These are phyloP conservation scores for Rhodosporidiobolus odoratus DNA, from an alignment of 768 basidiomycete genomes.

Conservation along the genomic window DNA sequence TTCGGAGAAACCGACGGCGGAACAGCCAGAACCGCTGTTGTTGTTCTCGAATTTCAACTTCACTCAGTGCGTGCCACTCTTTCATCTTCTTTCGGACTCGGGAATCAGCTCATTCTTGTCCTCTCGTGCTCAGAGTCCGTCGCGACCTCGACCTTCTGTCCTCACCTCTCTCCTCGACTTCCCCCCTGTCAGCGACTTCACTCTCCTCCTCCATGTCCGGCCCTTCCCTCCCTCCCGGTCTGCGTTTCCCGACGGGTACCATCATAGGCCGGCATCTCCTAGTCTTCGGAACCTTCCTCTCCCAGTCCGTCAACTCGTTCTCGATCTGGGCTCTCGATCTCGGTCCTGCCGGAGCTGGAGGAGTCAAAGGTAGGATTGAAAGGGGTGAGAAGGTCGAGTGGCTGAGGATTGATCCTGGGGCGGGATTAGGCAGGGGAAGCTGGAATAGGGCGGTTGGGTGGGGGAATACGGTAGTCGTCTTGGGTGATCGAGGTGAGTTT, in stretches of 20 bases:
- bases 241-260: slow-evolving; percentile 92
- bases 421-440: slow-evolving; percentile 75
- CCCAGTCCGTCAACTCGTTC: slow-evolving; percentile 87
- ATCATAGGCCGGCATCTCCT: slow-evolving; percentile 85
- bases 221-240: slow-evolving; percentile 75
- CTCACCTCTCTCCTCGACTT: slow-evolving; percentile 53
- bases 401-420: slow-evolving; percentile 82
- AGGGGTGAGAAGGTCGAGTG: slow-evolving; percentile 61
- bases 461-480: slow-evolving; percentile 81
- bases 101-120: background rate
- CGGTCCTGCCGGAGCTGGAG: slow-evolving; percentile 41
- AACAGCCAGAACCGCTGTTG: slow-evolving; percentile 77
- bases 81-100: slow-evolving; percentile 47
- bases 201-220: slow-evolving; percentile 74
- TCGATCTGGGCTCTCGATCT: slow-evolving; percentile 95
- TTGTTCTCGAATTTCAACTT: slow-evolving; percentile 93
- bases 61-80: slow-evolving; percentile 32
- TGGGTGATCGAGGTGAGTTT: slow-evolving; percentile 62
- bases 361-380: slow-evolving; percentile 37
- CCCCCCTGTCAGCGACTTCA: slow-evolving; percentile 76
- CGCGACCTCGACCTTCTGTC: slow-evolving; percentile 86
- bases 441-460: slow-evolving; percentile 92
- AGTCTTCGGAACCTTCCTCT: slow-evolving; percentile 91
- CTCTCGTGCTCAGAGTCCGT: slow-evolving; percentile 67
- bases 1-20: slow-evolving; percentile 63